Evolutionary conservation across 1,284 basidiomycete species (phyloP).

Genomic region (Leccinum fuscescens): DNA sequence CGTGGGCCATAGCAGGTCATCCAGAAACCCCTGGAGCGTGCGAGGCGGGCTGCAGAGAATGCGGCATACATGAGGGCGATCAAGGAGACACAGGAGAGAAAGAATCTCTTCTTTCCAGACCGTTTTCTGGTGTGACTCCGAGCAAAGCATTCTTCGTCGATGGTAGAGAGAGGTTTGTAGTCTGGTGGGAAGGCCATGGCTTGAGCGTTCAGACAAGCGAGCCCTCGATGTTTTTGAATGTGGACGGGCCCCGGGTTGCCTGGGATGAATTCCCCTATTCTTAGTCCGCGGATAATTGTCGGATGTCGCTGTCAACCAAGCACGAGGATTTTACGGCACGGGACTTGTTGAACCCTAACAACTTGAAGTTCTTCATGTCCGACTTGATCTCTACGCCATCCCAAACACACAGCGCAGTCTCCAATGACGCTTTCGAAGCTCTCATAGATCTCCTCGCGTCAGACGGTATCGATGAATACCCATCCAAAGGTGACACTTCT

Average conservation of each 20-base stretch:
- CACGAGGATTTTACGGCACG: conserved; percentile 11
- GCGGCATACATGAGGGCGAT: conserved; percentile 17
- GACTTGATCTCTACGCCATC: conserved; percentile 27
- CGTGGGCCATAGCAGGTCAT: conserved; percentile 22
- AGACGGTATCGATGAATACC: conserved; percentile 26
- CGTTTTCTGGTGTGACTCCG: background rate
- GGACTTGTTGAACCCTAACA: background rate
- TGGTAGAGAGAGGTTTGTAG: conserved; percentile 25
- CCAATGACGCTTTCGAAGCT: conserved; percentile 31
- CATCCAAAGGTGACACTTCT: background rate
- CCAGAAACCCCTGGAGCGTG: conserved; percentile 23
- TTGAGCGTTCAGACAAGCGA: background rate
- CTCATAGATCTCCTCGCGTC: conserved; percentile 35
- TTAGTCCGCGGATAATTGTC: background rate
- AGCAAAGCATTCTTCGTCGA: conserved; percentile 10
- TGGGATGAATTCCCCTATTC: background rate
- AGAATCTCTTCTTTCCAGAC: conserved; percentile 17
- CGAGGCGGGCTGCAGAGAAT: conserved; percentile 15
- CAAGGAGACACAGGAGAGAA: conserved; percentile 15
- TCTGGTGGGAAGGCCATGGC: conserved; percentile 25
- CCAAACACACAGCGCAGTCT: conserved; percentile 22
- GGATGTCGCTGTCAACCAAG: too few relatives aligned
- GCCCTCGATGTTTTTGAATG: background rate
- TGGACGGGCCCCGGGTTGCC: background rate
- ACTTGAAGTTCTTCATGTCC: conserved; percentile 16